Percentiles rank a stretch among this genome's conserved stretches.
phyloP scores from a whole-genome alignment of 345 rosid genomes.

The Rhizophora apiculata region DNA sequence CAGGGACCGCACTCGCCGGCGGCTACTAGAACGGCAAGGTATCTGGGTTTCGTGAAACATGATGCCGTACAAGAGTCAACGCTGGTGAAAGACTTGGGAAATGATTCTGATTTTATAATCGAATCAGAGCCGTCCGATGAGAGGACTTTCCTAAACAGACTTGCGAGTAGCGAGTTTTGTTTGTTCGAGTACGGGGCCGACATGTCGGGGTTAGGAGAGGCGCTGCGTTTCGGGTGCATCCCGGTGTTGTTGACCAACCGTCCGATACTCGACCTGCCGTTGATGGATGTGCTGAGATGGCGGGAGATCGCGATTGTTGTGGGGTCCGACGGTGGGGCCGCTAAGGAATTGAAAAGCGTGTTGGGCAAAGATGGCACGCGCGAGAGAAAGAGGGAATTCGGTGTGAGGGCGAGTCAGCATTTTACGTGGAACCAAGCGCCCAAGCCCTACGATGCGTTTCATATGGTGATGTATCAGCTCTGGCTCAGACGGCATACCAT shows the following conservation, averaged over 20 bases:
- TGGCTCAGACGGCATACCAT: slow-evolving; percentile 62
- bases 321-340: slow-evolving; percentile 26
- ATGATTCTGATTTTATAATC: slow-evolving; percentile 39
- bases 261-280: slow-evolving; percentile 56
- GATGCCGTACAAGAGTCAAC: slow-evolving; percentile 26
- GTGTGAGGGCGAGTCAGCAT: slow-evolving; percentile 36
- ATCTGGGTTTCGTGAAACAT: slow-evolving; percentile 34
- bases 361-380: slow-evolving; percentile 20
- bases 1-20: slow-evolving; percentile 10
- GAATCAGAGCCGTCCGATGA: slow-evolving; percentile 47
- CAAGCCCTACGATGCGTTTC: slow-evolving; percentile 46
- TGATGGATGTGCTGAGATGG: slow-evolving; percentile 58
- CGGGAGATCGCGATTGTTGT: slow-evolving; percentile 45
- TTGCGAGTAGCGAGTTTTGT: slow-evolving; percentile 43
- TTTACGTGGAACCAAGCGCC: slow-evolving; percentile 47
- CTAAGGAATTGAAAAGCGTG: slow-evolving; percentile 32
- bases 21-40: slow-evolving; percentile 2
- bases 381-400: slow-evolving; percentile 32
- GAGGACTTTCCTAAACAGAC: slow-evolving; percentile 23
- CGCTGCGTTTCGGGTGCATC: slow-evolving; percentile 53
- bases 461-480: slow-evolving; percentile 57
- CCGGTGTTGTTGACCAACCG: slow-evolving; percentile 52
- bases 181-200: slow-evolving; percentile 43
- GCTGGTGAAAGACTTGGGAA: slow-evolving; percentile 22
- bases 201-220: slow-evolving; percentile 40